phyloP scores from a whole-genome alignment of 2,329 filamentous ascomycete genomes.

The Aspergillus quadricinctus region DNA sequence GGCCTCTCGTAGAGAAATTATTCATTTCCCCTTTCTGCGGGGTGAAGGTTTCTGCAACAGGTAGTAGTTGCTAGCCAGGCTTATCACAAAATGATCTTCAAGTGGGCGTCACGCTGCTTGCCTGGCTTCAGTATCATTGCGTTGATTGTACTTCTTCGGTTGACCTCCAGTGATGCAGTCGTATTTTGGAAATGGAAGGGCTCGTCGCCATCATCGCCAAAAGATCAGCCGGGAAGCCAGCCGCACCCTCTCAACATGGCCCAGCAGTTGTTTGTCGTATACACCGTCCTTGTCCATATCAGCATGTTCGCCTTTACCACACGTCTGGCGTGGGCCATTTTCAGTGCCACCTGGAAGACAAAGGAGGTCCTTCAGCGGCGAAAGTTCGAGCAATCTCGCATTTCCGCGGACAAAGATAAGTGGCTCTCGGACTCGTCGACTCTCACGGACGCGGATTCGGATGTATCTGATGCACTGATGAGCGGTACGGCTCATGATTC shows the following conservation, averaged over 20 bases:
- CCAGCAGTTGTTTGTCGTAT: constrained; percentile 54
- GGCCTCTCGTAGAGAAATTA: neutral
- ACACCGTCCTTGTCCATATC: constrained; percentile 61
- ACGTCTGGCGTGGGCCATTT: constrained; percentile 47
- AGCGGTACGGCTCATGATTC: neutral
- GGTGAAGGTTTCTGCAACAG: neutral
- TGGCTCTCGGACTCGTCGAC: neutral
- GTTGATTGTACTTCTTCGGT: constrained; percentile 15
- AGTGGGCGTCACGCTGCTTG: constrained; percentile 26
- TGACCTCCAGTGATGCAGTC: constrained; percentile 19
- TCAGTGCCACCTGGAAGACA: constrained; percentile 31
- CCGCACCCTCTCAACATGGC: constrained; percentile 14
- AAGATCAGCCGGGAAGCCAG: neutral
- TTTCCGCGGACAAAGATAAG: neutral
- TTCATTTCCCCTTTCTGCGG: neutral
- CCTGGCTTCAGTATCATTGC: constrained; percentile 28
- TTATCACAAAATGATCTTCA: constrained; percentile 16
- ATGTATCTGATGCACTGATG: neutral
- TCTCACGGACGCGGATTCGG: neutral
- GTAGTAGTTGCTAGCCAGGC: neutral
- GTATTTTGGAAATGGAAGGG: constrained; percentile 13
- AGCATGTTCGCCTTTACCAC: constrained; percentile 57
- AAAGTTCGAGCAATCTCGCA: constrained; percentile 4
- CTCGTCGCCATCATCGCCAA: neutral
- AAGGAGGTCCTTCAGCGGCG: constrained; percentile 20